Percentiles rank a stretch among this genome's conserved stretches.
phyloP scores from a whole-genome alignment of 257 asterid genomes.

The Solanum arcanum region DNA sequence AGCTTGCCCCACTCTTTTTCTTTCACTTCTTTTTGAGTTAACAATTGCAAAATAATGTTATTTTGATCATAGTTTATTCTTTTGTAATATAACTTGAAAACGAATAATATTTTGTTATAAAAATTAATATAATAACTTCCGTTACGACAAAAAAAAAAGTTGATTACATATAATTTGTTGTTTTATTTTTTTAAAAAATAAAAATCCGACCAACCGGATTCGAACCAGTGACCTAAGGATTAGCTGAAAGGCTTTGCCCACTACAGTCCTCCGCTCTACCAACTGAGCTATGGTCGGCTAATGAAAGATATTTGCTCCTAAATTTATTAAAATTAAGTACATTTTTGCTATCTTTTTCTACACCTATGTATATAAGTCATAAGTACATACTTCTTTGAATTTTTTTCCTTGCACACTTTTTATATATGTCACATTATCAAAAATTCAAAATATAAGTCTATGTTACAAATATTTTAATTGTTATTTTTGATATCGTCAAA shows the following conservation, averaged over 20 bases:
- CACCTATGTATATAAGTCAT: background rate
- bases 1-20: background rate
- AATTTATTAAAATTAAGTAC: rapidly evolving
- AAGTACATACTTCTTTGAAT: background rate
- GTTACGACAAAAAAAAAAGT: background rate
- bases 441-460: background rate
- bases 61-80: background rate
- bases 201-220: slow-evolving; percentile 1
- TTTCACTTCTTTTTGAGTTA: background rate
- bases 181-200: background rate
- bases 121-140: background rate
- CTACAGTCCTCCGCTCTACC: slow-evolving; percentile 5
- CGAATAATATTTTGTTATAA: background rate
- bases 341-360: too few relatives aligned
- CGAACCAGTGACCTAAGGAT: slow-evolving; percentile 3
- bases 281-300: background rate
- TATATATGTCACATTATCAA: background rate
- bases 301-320: rapidly evolving
- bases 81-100: background rate
- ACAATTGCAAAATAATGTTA: background rate
- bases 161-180: background rate
- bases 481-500: background rate
- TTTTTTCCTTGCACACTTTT: background rate
- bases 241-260: background rate
- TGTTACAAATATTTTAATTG: background rate